Conservation (phyloP, 352 stramenopile species). For the Pythium rhizo-oryzae region DNA sequence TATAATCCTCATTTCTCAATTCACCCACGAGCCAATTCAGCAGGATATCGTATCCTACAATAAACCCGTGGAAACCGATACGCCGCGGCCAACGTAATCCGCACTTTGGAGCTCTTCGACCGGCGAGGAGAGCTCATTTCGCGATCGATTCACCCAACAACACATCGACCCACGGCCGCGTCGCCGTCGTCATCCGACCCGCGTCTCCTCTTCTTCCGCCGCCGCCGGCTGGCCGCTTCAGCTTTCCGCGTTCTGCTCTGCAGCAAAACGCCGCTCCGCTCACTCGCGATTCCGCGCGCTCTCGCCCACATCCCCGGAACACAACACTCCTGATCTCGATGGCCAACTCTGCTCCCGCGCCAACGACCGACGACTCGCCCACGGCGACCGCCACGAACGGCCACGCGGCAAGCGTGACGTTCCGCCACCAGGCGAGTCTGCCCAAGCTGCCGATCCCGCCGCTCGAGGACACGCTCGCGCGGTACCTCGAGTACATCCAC, state of each 20-base stretch:
- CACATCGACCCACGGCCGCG: background rate
- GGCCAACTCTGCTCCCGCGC: background rate
- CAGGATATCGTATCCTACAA: no score
- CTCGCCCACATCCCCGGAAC: background rate
- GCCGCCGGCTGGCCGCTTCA: background rate
- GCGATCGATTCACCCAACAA: slow-evolving; percentile 17
- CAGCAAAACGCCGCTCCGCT: background rate
- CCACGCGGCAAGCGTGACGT: slow-evolving; percentile 44
- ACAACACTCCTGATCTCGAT: no score
- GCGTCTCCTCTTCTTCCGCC: background rate
- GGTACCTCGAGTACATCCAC: slow-evolving; percentile 76
- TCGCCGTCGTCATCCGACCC: background rate
- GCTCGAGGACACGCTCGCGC: slow-evolving; percentile 75
- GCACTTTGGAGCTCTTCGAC: background rate
- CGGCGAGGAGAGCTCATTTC: no score
- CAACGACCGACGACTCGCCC: slow-evolving; percentile 16
- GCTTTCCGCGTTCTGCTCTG: background rate
- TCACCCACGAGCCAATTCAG: no score
- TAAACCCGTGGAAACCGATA: background rate
- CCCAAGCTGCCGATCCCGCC: slow-evolving; percentile 88
- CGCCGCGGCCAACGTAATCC: background rate
- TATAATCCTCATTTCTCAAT: no score
- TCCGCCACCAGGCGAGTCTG: slow-evolving; percentile 66
- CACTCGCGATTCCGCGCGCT: background rate
- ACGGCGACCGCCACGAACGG: background rate